These are phyloP conservation scores for Kwoniella dejecticola DNA, from an alignment of 768 basidiomycete species.

Conservation along the genomic window DNA sequence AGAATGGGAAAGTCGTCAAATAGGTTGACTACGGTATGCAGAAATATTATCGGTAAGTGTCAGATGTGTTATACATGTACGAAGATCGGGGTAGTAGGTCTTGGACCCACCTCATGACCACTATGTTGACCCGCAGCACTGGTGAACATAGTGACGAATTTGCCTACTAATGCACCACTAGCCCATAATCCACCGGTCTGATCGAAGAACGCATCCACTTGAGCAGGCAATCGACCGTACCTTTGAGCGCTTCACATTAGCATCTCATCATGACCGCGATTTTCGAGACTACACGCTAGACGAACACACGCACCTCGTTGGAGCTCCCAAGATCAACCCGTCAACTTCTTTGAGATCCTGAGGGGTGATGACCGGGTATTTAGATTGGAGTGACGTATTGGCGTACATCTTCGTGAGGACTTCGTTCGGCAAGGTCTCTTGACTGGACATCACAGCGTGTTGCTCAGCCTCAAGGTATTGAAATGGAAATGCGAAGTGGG, in stretches of 20 bases:
- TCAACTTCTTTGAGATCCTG: conserved; percentile 62
- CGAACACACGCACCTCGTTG: conserved; percentile 33
- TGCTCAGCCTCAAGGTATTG: too few species aligned
- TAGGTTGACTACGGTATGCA: conserved; percentile 46
- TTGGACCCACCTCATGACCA: conserved; percentile 61
- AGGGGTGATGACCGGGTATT: conserved; percentile 69
- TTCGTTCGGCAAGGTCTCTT: conserved; percentile 75
- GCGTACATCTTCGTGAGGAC: conserved; percentile 67
- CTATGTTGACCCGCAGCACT: conserved; percentile 72
- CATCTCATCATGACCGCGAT: too few species aligned
- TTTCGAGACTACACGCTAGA: too few species aligned
- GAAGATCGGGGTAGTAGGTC: too few species aligned
- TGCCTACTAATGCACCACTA: conserved; percentile 66
- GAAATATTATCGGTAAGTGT: not conserved
- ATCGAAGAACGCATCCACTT: conserved; percentile 61
- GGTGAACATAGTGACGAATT: conserved; percentile 67
- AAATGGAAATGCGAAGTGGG: too few species aligned
- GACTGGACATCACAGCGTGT: too few species aligned
- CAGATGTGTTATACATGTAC: not conserved
- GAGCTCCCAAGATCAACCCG: conserved; percentile 69
- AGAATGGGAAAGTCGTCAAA: conserved; percentile 62
- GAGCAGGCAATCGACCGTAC: conserved; percentile 52
- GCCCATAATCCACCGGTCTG: conserved; percentile 62
- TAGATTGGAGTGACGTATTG: conserved; percentile 63
- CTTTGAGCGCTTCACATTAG: conserved; percentile 56